phyloP scores from a whole-genome alignment of 768 basidiomycete species.

The Rhodotorula babjevae region DNA sequence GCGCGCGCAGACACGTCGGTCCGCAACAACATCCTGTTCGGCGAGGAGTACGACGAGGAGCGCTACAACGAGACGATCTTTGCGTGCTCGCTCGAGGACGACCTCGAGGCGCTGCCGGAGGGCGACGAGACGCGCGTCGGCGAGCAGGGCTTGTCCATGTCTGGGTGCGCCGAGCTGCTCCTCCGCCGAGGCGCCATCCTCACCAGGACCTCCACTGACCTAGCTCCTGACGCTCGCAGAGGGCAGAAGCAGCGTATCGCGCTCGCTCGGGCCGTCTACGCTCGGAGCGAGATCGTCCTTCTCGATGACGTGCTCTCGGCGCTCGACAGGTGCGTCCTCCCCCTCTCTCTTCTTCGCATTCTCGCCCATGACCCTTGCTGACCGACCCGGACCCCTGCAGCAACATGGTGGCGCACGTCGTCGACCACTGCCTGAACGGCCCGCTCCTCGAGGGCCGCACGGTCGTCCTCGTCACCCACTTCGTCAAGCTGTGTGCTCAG shows the following conservation, averaged over 20 bases:
- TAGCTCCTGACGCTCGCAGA: not conserved
- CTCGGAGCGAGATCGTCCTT: constrained; percentile 57
- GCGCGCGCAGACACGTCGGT: constrained; percentile 52
- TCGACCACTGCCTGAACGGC: constrained; percentile 58
- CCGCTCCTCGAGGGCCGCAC: constrained; percentile 65
- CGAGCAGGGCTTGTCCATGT: constrained; percentile 30
- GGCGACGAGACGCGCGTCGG: constrained; percentile 62
- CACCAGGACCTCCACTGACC: not conserved
- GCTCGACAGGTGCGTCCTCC: constrained; percentile 56
- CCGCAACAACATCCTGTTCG: constrained; percentile 67
- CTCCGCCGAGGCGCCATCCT: too few relatives aligned
- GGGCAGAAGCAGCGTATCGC: constrained; percentile 50
- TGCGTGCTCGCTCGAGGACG: constrained; percentile 66
- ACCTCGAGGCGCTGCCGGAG: constrained; percentile 60
- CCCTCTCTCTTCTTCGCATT: too few relatives aligned
- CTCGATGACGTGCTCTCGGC: constrained; percentile 39
- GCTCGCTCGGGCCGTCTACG: constrained; percentile 79
- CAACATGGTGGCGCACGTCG: constrained; percentile 55
- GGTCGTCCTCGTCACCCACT: constrained; percentile 55
- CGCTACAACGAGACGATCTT: constrained; percentile 67
- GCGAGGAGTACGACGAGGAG: constrained; percentile 57
- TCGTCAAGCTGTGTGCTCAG: constrained; percentile 40
- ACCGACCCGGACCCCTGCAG: not conserved
- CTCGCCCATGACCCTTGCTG: too few relatives aligned
- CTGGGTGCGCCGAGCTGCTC: constrained; percentile 9